Percentiles rank a stretch among this genome's conserved stretches.
These are phyloP conservation scores for Microstegium vimineum DNA, from an alignment of 176 grass and related monocot genomes.

Conservation along the genomic window DNA sequence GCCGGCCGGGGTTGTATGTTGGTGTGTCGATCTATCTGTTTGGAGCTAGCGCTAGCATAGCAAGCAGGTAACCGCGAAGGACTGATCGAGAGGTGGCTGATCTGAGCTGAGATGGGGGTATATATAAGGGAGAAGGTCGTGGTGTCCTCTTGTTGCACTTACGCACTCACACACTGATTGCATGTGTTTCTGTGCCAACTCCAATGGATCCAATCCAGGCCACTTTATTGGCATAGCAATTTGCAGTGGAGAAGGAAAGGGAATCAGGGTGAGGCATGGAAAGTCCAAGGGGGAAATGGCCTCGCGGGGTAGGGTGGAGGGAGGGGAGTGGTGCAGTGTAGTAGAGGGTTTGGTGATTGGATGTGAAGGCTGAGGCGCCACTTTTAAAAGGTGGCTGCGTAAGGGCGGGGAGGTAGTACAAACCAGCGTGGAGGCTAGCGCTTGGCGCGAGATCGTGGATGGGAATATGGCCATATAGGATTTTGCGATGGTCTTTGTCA, in stretches of 20 bases:
- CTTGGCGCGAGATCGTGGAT: slow-evolving; percentile 55
- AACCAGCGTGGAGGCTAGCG: slow-evolving; percentile 50
- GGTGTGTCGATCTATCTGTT: neutral
- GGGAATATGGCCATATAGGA: slow-evolving; percentile 77
- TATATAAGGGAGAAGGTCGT: slow-evolving; percentile 42
- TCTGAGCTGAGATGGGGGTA: slow-evolving; percentile 25
- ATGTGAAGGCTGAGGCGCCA: slow-evolving; percentile 45
- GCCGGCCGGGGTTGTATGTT: slow-evolving; percentile 4
- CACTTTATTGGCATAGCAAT: slow-evolving; percentile 28
- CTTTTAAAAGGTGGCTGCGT: slow-evolving; percentile 73
- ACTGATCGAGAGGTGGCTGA: neutral
- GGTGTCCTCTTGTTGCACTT: slow-evolving; percentile 66
- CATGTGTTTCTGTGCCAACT: slow-evolving; percentile 85
- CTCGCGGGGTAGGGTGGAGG: slow-evolving; percentile 18
- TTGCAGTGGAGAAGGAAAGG: slow-evolving; percentile 38
- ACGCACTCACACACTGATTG: slow-evolving; percentile 32
- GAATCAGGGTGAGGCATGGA: slow-evolving; percentile 68
- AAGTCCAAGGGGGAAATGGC: slow-evolving; percentile 60
- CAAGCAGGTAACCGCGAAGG: neutral
- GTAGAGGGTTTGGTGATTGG: slow-evolving; percentile 61
- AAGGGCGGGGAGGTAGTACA: slow-evolving; percentile 69
- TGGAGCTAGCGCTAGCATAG: slow-evolving; percentile 13
- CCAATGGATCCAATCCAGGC: slow-evolving; percentile 47
- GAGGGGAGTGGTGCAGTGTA: slow-evolving; percentile 14
- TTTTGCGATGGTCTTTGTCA: slow-evolving; percentile 68